Base-by-base conservation (phyloP, 2,329 filamentous ascomycete genomes). In the Exophiala lecanii-corni region DNA sequence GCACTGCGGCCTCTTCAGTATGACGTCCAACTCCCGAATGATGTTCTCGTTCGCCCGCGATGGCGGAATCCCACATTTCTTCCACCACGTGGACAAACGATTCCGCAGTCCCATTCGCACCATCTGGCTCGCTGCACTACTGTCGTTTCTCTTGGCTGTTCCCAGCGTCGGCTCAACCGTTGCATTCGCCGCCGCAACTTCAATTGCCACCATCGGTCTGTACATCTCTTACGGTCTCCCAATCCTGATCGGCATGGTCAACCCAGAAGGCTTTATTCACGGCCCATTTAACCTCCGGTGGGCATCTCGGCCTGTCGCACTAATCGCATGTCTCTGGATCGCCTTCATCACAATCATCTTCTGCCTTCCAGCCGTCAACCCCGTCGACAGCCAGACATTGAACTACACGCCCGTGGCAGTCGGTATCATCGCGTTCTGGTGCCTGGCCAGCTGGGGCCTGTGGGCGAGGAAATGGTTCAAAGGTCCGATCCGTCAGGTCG, bases 31-130 rank as follows among this genome's bases (percentile, higher is more conserved):
- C 21, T 76, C 72, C 19, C 73, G 81, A 4, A 84, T 84, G 74
- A 78, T 77, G n/a, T 85, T 80, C 56, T 81, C 81, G 0, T 84
- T 85, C 51, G 80, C 75, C 5, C 43, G 78, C 52, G 84, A 87
- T 45, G 76, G 81, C 2, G 84, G 82, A 7, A 72, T 87, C 6
- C 52, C 52, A 3, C 57, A 63, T 7, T 76, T 75, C 60, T 79
- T 79, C 61, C 67, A 75, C 57, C 64, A 69, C 18, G 74, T 78
- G 31, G 73, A 78, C 53, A 55, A 55, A 10, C 63, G 65, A 9
- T 75, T 75, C 60, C 62, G 66, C 31, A 71, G 66, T 6, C 75
- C 75, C 6, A 58, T 59, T 36, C 45, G 56, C 6, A 65, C 75
- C 20, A 66, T 79, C 51, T 78, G 75, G 73, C 67, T 79, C 0